A percentile compares a stretch with the other conserved stretches of the same genome.
Conservation (phyloP, 768 basidiomycete species). For the Dictyophora rubrovolvata region DNA sequence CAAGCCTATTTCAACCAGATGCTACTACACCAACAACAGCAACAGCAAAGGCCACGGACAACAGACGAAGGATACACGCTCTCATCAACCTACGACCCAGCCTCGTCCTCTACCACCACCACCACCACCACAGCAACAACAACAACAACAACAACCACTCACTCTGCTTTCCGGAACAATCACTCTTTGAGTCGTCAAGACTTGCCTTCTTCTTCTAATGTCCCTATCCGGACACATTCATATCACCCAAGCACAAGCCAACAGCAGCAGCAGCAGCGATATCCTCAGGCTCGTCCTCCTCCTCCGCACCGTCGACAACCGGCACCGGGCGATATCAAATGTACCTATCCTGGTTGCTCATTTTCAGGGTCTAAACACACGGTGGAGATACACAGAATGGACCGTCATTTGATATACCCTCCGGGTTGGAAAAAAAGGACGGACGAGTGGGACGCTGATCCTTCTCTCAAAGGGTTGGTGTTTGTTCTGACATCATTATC, state of each 20-base stretch:
- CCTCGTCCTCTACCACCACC: too few species aligned
- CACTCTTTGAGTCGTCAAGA: not conserved
- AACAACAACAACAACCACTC: not conserved
- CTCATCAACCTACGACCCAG: constrained; percentile 29
- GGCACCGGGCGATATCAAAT: constrained; percentile 49
- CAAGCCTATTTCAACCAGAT: constrained; percentile 39
- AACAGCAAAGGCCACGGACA: constrained; percentile 15
- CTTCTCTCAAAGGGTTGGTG: constrained; percentile 63
- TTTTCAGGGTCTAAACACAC: constrained; percentile 63
- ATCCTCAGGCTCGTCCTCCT: constrained; percentile 14
- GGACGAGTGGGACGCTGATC: constrained; percentile 76
- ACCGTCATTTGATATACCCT: constrained; percentile 78
- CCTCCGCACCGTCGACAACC: constrained; percentile 37
- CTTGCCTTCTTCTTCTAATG: too few species aligned
- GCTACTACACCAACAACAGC: constrained; percentile 9
- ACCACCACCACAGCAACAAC: too few species aligned
- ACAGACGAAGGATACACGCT: constrained; percentile 28
- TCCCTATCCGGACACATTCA: not conserved
- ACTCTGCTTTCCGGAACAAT: not conserved
- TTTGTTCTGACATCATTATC: not conserved
- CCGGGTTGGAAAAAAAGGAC: constrained; percentile 53
- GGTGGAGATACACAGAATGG: constrained; percentile 79
- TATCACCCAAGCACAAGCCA: constrained; percentile 4
- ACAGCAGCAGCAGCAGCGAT: constrained; percentile 8
- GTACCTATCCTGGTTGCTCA: constrained; percentile 51